Percentiles rank a stretch among this genome's conserved stretches.
phyloP scores from a whole-genome alignment of 192 early-diverging fungal species.

The Phlyctochytrium planicorne region DNA sequence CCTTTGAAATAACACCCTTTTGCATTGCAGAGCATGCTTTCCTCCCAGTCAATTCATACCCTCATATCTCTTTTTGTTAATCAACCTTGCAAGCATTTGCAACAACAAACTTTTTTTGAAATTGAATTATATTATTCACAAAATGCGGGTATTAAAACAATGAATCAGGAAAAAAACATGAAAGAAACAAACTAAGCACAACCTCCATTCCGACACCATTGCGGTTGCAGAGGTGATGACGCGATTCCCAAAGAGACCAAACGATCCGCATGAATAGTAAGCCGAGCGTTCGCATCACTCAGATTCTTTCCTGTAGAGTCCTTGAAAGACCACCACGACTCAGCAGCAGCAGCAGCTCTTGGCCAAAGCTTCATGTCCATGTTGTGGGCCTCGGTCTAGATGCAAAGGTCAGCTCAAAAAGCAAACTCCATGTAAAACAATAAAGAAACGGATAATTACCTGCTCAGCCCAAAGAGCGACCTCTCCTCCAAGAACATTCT shows the following conservation, averaged over 20 bases:
- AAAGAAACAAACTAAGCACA: not conserved
- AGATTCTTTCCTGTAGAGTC: constrained; percentile 14
- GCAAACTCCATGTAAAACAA: not conserved
- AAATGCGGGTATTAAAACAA: not conserved
- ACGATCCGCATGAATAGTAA: constrained; percentile 12
- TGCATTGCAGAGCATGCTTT: too few species aligned
- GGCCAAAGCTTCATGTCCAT: constrained; percentile 28
- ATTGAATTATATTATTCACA: constrained; percentile 1
- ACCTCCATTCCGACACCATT: constrained; percentile 9
- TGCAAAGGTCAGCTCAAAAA: not conserved
- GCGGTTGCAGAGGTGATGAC: constrained; percentile 14
- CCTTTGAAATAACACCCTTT: too few species aligned
- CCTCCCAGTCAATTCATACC: too few species aligned
- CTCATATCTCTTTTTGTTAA: too few species aligned
- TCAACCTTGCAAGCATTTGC: too few species aligned
- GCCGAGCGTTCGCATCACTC: constrained; percentile 13
- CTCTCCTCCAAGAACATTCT: constrained; percentile 8
- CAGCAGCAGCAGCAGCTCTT: constrained; percentile 17
- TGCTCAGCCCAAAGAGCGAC: constrained; percentile 19
- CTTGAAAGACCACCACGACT: constrained; percentile 18
- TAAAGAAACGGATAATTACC: not conserved
- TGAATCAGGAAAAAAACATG: not conserved
- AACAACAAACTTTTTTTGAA: too few species aligned
- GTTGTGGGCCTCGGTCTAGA: constrained; percentile 9
- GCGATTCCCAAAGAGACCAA: constrained; percentile 9